Conservation (phyloP, 2,329 filamentous ascomycete genomes). For the Cryoendolithus antarcticus region DNA sequence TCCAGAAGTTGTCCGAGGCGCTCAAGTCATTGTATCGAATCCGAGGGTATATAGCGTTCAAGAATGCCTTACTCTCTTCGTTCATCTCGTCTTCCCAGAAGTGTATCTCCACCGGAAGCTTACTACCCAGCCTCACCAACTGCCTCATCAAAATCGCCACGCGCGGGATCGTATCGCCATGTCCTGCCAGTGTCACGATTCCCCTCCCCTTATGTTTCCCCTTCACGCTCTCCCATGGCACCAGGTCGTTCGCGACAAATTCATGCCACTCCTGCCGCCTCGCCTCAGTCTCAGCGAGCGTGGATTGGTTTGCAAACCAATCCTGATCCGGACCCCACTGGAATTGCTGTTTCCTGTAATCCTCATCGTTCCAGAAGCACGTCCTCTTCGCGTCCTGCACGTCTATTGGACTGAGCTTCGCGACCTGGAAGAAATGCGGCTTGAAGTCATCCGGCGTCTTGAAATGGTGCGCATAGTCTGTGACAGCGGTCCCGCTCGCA, state of each 20-base stretch:
- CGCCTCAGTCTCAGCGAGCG: neutral
- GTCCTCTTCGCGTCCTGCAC: neutral
- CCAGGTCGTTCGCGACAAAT: constrained; percentile 10
- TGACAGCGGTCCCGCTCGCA: too few relatives aligned
- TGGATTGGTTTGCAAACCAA: neutral
- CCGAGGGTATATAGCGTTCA: constrained; percentile 10
- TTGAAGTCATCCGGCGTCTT: neutral
- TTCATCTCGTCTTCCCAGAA: constrained; percentile 20
- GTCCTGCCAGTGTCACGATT: constrained; percentile 22
- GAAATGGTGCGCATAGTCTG: neutral
- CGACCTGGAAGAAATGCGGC: neutral
- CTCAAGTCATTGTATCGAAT: constrained; percentile 21
- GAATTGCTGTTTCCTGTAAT: neutral
- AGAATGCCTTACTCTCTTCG: constrained; percentile 7
- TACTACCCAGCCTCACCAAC: constrained; percentile 10
- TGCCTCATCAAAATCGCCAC: constrained; percentile 16
- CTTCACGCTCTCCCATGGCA: constrained; percentile 9
- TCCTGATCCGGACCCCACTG: neutral
- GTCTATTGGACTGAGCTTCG: neutral
- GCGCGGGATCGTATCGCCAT: constrained; percentile 9
- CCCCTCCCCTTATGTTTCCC: constrained; percentile 18
- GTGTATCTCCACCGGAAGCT: constrained; percentile 20
- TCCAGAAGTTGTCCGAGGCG: constrained; percentile 10
- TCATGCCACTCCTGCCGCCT: constrained; percentile 12
- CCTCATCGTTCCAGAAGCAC: neutral